These are phyloP conservation scores for Pseudozyma thailandica DNA, from an alignment of 1,284 basidiomycete species.

Conservation along the genomic window DNA sequence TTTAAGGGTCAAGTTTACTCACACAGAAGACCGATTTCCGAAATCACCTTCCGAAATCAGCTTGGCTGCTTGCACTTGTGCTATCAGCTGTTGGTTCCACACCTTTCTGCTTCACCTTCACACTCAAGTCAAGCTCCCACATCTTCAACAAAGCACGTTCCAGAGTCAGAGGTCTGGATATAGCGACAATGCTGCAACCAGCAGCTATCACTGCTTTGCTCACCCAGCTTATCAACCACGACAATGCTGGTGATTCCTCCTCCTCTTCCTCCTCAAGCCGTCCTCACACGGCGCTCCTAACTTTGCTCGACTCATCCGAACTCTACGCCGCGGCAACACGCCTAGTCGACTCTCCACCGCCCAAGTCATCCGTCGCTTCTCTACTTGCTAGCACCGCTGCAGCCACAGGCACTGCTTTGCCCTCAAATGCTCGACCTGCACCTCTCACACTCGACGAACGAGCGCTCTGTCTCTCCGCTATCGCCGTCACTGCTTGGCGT, in stretches of 20 bases:
- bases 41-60: background rate
- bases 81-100: background rate
- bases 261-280: background rate
- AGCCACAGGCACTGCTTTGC: slow-evolving; percentile 9
- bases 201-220: slow-evolving; percentile 35
- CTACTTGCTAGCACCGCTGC: slow-evolving; percentile 32
- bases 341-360: slow-evolving; percentile 17
- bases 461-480: slow-evolving; percentile 31
- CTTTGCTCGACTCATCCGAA: slow-evolving; percentile 42
- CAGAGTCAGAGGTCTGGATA: too few relatives aligned
- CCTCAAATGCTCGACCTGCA: background rate
- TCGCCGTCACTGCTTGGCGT: slow-evolving; percentile 36
- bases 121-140: background rate
- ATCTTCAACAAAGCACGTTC: background rate
- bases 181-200: slow-evolving; percentile 50
- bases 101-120: background rate
- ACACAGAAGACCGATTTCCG: slow-evolving; percentile 19
- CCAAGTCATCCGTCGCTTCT: slow-evolving; percentile 18
- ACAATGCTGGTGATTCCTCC: background rate
- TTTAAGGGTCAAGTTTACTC: too few relatives aligned
- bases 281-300: slow-evolving; percentile 40
- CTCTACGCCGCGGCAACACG: slow-evolving; percentile 36
- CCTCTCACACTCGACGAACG: slow-evolving; percentile 39
- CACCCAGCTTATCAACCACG: slow-evolving; percentile 29
- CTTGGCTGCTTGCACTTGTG: background rate